Percentiles rank a stretch among this genome's conserved stretches.
phyloP scores from a whole-genome alignment of 2,329 filamentous ascomycete genomes.

The Alternaria novae-zelandiae region DNA sequence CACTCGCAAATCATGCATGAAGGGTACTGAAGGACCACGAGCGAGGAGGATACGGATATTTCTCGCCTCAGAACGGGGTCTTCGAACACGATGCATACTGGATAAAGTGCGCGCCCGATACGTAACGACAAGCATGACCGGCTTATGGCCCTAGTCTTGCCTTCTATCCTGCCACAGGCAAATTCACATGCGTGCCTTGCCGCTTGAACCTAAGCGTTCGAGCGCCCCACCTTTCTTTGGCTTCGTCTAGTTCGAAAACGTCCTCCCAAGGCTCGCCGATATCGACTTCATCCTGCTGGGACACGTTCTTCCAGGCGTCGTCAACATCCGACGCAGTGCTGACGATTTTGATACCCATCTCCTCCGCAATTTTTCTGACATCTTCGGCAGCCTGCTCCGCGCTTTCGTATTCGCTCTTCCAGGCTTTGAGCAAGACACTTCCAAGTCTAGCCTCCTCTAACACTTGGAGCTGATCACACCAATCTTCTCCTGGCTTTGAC shows the following conservation, averaged over 20 bases:
- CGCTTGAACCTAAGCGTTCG: slow-evolving; percentile 3
- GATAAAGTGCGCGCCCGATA: no score
- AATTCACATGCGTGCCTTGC: background rate
- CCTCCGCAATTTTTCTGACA: background rate
- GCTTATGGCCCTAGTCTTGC: background rate
- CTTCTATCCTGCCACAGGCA: background rate
- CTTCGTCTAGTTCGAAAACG: slow-evolving; percentile 4
- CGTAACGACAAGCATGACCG: background rate
- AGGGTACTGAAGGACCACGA: background rate
- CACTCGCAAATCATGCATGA: background rate
- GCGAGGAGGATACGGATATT: background rate
- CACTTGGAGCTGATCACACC: background rate
- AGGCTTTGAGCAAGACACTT: slow-evolving; percentile 8
- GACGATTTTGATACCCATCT: slow-evolving; percentile 5
- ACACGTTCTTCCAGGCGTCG: background rate
- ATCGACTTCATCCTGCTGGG: slow-evolving; percentile 3
- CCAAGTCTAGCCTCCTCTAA: slow-evolving; percentile 14
- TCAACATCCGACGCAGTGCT: background rate
- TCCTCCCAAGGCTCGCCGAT: slow-evolving; percentile 10
- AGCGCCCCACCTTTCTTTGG: background rate
- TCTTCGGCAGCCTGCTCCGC: slow-evolving; percentile 4
- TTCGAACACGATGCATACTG: background rate
- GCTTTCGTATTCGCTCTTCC: slow-evolving; percentile 9
- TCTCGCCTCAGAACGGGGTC: no score
- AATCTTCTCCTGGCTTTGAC: background rate